Evolutionary conservation across 2,329 filamentous ascomycete species (phyloP).

Genomic region (Trichophyton rubrum): DNA sequence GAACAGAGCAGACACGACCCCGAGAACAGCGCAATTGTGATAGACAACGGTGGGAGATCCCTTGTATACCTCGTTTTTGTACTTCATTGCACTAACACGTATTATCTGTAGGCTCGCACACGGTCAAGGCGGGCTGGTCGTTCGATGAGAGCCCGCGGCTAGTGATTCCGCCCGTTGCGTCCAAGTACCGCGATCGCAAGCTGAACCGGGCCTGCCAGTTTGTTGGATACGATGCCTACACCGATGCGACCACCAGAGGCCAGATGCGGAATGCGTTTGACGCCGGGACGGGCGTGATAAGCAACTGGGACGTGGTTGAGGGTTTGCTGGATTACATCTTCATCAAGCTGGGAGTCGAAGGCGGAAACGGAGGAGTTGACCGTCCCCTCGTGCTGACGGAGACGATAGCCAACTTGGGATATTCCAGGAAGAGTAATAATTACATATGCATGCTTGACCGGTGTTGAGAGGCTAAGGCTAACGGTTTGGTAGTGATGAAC

Average conservation of each 20-base stretch:
- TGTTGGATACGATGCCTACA: slow-evolving; percentile 82
- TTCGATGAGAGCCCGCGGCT: slow-evolving; percentile 76
- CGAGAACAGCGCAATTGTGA: slow-evolving; percentile 68
- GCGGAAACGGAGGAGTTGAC: slow-evolving; percentile 58
- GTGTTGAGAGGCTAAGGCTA: too few relatives aligned
- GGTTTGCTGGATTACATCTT: slow-evolving; percentile 90
- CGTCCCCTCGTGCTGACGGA: slow-evolving; percentile 92
- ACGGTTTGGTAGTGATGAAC: slow-evolving; percentile 60
- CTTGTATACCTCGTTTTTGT: neutral
- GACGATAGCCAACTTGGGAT: slow-evolving; percentile 78
- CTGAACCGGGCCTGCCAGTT: slow-evolving; percentile 84
- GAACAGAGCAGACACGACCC: slow-evolving; percentile 47
- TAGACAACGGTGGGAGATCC: slow-evolving; percentile 72
- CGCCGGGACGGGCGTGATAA: slow-evolving; percentile 75
- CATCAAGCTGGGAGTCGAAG: slow-evolving; percentile 77
- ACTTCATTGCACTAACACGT: neutral
- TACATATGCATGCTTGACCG: slow-evolving; percentile 21
- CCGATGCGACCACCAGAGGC: slow-evolving; percentile 81
- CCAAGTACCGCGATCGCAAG: slow-evolving; percentile 91
- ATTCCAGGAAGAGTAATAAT: slow-evolving; percentile 64
- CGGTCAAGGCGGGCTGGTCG: slow-evolving; percentile 88
- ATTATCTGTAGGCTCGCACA: slow-evolving; percentile 56
- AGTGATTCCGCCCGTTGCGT: slow-evolving; percentile 75
- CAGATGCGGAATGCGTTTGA: slow-evolving; percentile 90
- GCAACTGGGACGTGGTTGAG: slow-evolving; percentile 97